phyloP scores from a whole-genome alignment of 257 asterid species.

The Fraxinus quadrangulata region DNA sequence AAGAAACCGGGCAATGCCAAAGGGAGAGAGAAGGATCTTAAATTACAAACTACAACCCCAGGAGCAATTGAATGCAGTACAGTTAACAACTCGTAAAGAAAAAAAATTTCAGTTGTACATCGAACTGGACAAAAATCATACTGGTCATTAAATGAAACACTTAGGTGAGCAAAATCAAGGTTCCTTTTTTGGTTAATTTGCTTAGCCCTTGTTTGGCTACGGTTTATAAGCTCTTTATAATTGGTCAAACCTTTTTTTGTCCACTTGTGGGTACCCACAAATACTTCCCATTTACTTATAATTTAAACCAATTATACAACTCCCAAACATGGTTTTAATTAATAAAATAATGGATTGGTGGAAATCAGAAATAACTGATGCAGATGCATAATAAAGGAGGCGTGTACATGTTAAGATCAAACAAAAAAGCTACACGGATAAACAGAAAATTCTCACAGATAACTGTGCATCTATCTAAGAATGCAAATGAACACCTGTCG shows the following conservation, averaged over 20 bases:
- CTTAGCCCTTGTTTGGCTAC: no score
- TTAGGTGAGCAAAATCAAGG: not conserved
- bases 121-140: not conserved
- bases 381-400: not conserved
- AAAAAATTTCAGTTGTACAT: not conserved
- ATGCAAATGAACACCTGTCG: not conserved
- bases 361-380: not conserved
- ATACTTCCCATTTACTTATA: no score
- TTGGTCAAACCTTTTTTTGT: no score
- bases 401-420: no score
- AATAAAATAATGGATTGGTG: not conserved
- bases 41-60: not conserved
- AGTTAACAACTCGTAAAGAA: not conserved
- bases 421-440: no score
- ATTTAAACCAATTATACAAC: no score
- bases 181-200: not conserved
- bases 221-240: no score
- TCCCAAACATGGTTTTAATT: no score
- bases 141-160: not conserved
- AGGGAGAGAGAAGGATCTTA: not conserved
- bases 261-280: no score
- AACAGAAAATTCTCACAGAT: not conserved
- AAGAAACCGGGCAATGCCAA: not conserved
- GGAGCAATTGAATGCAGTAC: not conserved
- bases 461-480: not conserved